Percentiles rank a stretch among this genome's conserved stretches.
phyloP scores from a whole-genome alignment of 2,329 filamentous ascomycete genomes.

The Hansfordia pulvinata region DNA sequence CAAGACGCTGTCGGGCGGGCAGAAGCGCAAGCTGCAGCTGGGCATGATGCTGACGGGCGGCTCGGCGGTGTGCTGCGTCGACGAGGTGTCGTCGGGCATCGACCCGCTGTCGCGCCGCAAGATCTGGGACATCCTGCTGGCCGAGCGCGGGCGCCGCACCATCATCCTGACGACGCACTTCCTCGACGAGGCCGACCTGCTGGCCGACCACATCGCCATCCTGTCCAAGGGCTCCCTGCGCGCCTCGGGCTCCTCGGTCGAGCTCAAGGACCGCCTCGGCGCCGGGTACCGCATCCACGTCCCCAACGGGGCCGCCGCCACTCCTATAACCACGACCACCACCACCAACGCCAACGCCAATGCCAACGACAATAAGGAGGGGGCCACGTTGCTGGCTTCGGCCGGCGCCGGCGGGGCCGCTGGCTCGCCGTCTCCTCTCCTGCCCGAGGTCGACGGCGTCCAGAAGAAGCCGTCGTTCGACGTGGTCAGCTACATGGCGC shows the following conservation, averaged over 20 bases:
- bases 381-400: too few relatives aligned
- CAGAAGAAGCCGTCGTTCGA: constrained; percentile 50
- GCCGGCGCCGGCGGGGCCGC: too few relatives aligned
- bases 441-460: constrained; percentile 41
- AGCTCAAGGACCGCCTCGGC: constrained; percentile 69
- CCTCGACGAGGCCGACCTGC: constrained; percentile 79
- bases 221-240: constrained; percentile 74
- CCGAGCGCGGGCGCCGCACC: constrained; percentile 68
- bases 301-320: too few relatives aligned
- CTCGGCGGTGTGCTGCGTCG: constrained; percentile 76
- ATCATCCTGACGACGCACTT: constrained; percentile 89
- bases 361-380: too few relatives aligned
- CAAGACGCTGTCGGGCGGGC: constrained; percentile 74
- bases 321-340: too few relatives aligned
- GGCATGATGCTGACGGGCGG: constrained; percentile 94
- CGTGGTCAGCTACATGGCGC: constrained; percentile 58
- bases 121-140: constrained; percentile 86
- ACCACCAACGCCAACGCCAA: constrained; percentile 26
- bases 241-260: constrained; percentile 72
- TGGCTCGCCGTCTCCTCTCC: too few relatives aligned
- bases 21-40: constrained; percentile 84
- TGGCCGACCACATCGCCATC: constrained; percentile 81
- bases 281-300: constrained; percentile 76
- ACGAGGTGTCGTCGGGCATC: constrained; percentile 80
- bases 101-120: constrained; percentile 79